Conservation (phyloP, 352 stramenopile genomes). For the Achlya hypogyna region DNA sequence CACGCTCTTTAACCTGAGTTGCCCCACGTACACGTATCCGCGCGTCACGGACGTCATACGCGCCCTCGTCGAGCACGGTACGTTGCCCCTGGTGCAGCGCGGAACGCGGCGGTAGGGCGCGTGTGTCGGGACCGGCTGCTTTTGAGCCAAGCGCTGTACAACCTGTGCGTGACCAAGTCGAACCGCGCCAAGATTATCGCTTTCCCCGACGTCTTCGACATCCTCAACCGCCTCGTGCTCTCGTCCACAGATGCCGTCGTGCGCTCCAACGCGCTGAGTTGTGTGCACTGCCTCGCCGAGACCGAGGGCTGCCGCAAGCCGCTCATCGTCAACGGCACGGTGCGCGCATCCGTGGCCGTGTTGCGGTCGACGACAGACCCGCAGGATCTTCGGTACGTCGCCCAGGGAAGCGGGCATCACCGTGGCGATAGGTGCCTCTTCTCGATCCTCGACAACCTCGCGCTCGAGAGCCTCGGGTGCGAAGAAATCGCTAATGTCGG, state of each 20-base stretch:
- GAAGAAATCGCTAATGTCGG: slow-evolving; percentile 53
- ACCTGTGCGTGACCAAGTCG: slow-evolving; percentile 46
- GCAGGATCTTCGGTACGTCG: slow-evolving; percentile 4
- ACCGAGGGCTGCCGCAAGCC: slow-evolving; percentile 38
- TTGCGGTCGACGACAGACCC: slow-evolving; percentile 9
- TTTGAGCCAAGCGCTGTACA: slow-evolving; percentile 54
- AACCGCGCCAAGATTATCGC: slow-evolving; percentile 64
- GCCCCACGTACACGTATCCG: slow-evolving; percentile 50
- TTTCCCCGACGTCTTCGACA: slow-evolving; percentile 28
- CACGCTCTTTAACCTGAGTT: slow-evolving; percentile 59
- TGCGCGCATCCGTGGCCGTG: slow-evolving; percentile 31
- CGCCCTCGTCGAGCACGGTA: slow-evolving; percentile 40
- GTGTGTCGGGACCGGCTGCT: slow-evolving; percentile 34
- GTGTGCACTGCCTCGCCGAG: slow-evolving; percentile 45
- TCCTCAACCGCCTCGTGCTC: slow-evolving; percentile 32
- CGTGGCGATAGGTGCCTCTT: slow-evolving; percentile 14
- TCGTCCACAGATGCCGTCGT: slow-evolving; percentile 21
- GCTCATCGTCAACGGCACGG: slow-evolving; percentile 37
- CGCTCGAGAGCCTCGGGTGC: slow-evolving; percentile 6
- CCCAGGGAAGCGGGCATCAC: too few species aligned
- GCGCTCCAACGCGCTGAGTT: slow-evolving; percentile 38
- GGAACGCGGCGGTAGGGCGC: not conserved
- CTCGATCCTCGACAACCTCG: slow-evolving; percentile 7
- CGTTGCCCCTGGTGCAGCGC: not conserved
- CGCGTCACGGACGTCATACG: slow-evolving; percentile 55